Conservation (phyloP, 2,329 filamentous ascomycete genomes). For the Hypoxylon sp. region DNA sequence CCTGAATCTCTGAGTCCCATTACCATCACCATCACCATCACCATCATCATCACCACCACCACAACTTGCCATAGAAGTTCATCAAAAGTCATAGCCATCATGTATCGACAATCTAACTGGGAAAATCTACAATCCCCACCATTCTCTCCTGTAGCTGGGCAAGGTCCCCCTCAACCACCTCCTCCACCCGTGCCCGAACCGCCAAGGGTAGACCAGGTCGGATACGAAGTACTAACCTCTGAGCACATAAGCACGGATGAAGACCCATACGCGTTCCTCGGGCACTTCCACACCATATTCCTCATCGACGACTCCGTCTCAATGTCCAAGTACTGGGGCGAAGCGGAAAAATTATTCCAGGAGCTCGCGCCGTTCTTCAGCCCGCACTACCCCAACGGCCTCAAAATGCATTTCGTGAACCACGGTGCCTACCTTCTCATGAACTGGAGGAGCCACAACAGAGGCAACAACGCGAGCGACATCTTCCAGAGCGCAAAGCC, state of each 20-base stretch:
- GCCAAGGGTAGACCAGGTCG: neutral
- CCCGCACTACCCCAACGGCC: slow-evolving; percentile 73
- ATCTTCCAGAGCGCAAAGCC: slow-evolving; percentile 48
- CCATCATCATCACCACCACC: no score
- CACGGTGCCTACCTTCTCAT: slow-evolving; percentile 50
- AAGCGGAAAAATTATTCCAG: slow-evolving; percentile 71
- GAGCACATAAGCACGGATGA: slow-evolving; percentile 48
- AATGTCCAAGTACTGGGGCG: slow-evolving; percentile 75
- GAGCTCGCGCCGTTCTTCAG: slow-evolving; percentile 78
- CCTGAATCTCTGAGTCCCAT: neutral
- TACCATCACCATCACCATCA: no score
- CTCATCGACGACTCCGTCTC: slow-evolving; percentile 80
- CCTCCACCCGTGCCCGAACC: neutral
- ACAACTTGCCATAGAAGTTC: neutral
- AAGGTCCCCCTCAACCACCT: neutral
- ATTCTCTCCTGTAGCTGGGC: neutral
- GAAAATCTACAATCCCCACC: neutral
- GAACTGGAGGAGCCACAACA: slow-evolving; percentile 16
- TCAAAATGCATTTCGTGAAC: slow-evolving; percentile 79
- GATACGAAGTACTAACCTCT: slow-evolving; percentile 6
- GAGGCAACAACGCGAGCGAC: slow-evolving; percentile 49
- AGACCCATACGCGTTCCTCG: slow-evolving; percentile 74
- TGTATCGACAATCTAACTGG: neutral
- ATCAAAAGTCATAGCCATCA: neutral
- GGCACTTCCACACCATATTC: slow-evolving; percentile 78